Evolutionary conservation across 331 rosid genomes (phyloP).

Genomic region (Rhamnella rubrinervis): DNA sequence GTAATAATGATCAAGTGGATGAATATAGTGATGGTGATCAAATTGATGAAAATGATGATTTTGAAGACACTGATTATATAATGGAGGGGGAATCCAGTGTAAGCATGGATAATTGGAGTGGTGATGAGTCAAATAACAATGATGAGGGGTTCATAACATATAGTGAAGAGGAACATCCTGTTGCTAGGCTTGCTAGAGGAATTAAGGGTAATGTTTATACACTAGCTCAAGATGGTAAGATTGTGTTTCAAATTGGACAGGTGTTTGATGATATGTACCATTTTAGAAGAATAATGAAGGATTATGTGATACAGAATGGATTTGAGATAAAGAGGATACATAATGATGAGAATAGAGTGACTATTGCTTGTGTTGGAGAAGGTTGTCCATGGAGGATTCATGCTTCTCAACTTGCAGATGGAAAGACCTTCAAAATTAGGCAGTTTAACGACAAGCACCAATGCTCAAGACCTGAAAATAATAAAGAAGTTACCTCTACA

Average conservation of each 20-base stretch:
- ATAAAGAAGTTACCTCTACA: background rate
- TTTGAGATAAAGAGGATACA: background rate
- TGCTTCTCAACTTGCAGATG: background rate
- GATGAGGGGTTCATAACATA: background rate
- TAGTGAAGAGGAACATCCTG: background rate
- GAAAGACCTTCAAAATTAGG: background rate
- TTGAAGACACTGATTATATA: too few relatives aligned
- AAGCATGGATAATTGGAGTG: background rate
- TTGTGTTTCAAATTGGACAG: background rate
- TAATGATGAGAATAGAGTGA: background rate
- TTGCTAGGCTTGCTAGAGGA: background rate
- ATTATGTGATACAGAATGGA: background rate
- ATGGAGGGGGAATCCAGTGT: too few relatives aligned
- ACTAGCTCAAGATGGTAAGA: background rate
- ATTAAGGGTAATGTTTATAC: background rate
- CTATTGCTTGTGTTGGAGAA: background rate
- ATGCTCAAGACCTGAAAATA: background rate
- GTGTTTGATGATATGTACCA: background rate
- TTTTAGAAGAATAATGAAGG: background rate
- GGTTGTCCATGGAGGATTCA: background rate
- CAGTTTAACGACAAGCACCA: background rate
- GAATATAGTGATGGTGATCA: too few relatives aligned
- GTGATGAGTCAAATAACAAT: background rate
- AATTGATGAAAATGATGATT: too few relatives aligned
- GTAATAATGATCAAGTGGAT: too few relatives aligned